Conservation (phyloP, 2,329 filamentous ascomycete species). For the Penicillium expansum region DNA sequence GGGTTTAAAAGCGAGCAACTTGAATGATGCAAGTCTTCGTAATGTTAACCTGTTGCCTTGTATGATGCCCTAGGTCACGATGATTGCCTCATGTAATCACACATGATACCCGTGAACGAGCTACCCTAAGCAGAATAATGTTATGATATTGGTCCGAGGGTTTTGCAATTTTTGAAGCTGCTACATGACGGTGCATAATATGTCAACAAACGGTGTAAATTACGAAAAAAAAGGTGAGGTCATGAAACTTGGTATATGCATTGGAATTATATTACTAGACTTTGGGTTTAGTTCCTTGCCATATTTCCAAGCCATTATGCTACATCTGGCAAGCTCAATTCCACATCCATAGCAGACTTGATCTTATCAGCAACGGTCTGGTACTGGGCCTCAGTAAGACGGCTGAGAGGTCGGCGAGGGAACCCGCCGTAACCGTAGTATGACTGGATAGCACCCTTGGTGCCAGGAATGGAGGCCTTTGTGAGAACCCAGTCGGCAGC, state of each 20-base stretch:
- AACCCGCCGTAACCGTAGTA: slow-evolving; percentile 82
- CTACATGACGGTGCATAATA: not conserved
- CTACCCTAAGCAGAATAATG: not conserved
- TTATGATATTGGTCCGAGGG: not conserved
- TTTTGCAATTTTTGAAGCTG: not conserved
- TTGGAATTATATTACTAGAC: not conserved
- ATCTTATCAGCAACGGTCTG: slow-evolving; percentile 35
- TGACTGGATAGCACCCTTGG: slow-evolving; percentile 77
- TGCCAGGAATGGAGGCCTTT: slow-evolving; percentile 79
- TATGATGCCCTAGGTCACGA: not conserved
- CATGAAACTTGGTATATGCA: not conserved
- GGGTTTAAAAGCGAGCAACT: not conserved
- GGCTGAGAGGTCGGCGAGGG: slow-evolving; percentile 61
- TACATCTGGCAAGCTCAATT: slow-evolving; percentile 36
- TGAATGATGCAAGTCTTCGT: not conserved
- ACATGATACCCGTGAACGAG: not conserved
- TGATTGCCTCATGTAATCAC: not conserved
- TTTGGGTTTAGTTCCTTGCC: not conserved
- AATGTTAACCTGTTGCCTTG: not conserved
- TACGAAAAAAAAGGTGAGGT: not conserved
- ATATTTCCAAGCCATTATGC: slow-evolving; percentile 21
- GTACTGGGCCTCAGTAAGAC: slow-evolving; percentile 32
- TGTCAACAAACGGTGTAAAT: not conserved
- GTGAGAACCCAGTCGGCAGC: slow-evolving; percentile 82
- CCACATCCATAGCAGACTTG: slow-evolving; percentile 37